Percentiles rank a stretch among this genome's conserved stretches.
phyloP scores from a whole-genome alignment of 140 eudicot genomes.

The Oenanthe javanica region DNA sequence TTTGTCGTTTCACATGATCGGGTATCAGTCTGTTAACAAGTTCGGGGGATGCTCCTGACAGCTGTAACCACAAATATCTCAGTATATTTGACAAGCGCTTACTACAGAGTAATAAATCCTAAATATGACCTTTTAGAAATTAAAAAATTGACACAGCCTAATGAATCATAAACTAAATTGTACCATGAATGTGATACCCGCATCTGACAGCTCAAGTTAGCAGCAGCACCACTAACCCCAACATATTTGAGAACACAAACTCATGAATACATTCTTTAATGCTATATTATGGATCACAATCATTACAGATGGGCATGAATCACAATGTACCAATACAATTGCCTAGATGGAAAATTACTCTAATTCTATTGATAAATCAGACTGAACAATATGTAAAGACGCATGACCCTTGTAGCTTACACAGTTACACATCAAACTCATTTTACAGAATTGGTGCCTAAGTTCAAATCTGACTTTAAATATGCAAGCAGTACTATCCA shows the following conservation, averaged over 20 bases:
- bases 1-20: constrained; percentile 68
- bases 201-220: background rate
- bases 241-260: background rate
- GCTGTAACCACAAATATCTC: constrained; percentile 25
- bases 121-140: background rate
- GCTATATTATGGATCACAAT: background rate
- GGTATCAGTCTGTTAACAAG: constrained; percentile 78
- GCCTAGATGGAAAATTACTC: background rate
- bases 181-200: background rate
- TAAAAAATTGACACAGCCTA: background rate
- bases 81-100: background rate
- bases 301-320: background rate
- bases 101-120: background rate
- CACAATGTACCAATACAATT: background rate
- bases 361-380: background rate
- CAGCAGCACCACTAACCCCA: background rate
- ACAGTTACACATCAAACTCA: background rate
- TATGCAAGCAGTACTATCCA: background rate
- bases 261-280: background rate
- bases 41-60: constrained; percentile 68
- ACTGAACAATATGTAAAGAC: background rate
- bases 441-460: background rate
- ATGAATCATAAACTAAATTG: background rate
- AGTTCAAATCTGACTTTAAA: background rate
- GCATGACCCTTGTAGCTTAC: background rate